Percentiles rank a stretch among this genome's conserved stretches.
These are phyloP conservation scores for Brassica balearica DNA, from an alignment of 441 rosid genomes.

Conservation along the genomic window DNA sequence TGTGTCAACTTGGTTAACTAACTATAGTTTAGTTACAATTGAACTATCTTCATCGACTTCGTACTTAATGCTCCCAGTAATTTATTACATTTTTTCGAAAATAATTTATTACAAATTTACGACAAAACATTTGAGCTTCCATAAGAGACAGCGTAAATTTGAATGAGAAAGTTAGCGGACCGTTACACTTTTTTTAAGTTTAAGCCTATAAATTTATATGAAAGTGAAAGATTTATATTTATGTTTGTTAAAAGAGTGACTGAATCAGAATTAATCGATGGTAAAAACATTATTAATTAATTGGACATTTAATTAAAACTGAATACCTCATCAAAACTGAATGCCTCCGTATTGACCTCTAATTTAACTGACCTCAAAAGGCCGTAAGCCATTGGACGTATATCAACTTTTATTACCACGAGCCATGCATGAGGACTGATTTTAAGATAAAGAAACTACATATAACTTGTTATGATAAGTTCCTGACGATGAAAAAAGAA, in stretches of 20 bases:
- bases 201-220: background rate
- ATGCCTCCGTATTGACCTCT: too few relatives aligned
- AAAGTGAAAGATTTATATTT: background rate
- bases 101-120: background rate
- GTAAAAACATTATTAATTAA: background rate
- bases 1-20: constrained; percentile 37
- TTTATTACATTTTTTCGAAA: too few relatives aligned
- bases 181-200: too few relatives aligned
- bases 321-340: background rate
- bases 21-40: constrained; percentile 28
- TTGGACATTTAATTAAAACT: background rate
- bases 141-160: background rate
- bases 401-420: too few relatives aligned
- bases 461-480: background rate
- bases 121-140: background rate
- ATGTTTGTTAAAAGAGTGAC: background rate
- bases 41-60: background rate
- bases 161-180: too few relatives aligned
- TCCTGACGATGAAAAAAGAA: background rate
- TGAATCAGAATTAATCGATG: background rate
- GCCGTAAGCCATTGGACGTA: too few relatives aligned
- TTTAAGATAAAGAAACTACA: background rate
- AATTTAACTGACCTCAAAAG: too few relatives aligned
- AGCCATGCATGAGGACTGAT: background rate
- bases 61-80: constrained; percentile 3